Base-by-base conservation (phyloP, 2,329 filamentous ascomycete species). In the Cladosporium austrohemisphaericum region DNA sequence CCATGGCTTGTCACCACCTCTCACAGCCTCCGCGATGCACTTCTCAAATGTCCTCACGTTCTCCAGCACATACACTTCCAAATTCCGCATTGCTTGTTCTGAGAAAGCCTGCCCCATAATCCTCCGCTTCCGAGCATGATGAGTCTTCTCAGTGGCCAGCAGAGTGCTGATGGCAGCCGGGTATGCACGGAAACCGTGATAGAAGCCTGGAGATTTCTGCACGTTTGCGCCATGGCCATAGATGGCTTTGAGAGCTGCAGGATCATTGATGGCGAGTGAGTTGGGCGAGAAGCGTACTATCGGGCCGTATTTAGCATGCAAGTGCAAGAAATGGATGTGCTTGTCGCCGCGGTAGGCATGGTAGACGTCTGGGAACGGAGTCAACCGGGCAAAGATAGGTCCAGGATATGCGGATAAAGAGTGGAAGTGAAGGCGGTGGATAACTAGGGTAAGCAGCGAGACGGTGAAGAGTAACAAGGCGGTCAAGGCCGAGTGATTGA, bases 151-250 rank as follows among this genome's bases (percentile, higher is more conserved):
- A 23, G 72, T 71, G 1, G 67, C 64, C 5, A 63, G 64, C 46
- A 74, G 69, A n/a, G 71, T 72, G 53, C 68, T 72, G 31, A 69
- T 65, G 23, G 68, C 66, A 18, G 66, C 63, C 3, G 67, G 67
- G 18, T 65, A 69, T 4, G 65, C 68, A 0, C 70, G 68, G 49
- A 76, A 74, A 4, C 72, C 70, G 19, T 66, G 65, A 59, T 77
- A 76, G 52, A 73, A 74, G 36, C 69, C 64, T 8, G 32, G 28
- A 0, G 72, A 69, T 53, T 77, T 77, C 45, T 71, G 68, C n/a
- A 76, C 69, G 55, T 76, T 74, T 28, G 70, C 65, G 19, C 68
- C 65, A 60, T 70, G 69, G 19, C 71, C 67, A 53, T 77, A 76
- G 56, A 77, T 75, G n/a, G 68, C 65, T 51, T 72, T 72, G 9